Evolutionary conservation across 2,329 filamentous ascomycete genomes (phyloP).

Genomic region (Xylogone sp.): DNA sequence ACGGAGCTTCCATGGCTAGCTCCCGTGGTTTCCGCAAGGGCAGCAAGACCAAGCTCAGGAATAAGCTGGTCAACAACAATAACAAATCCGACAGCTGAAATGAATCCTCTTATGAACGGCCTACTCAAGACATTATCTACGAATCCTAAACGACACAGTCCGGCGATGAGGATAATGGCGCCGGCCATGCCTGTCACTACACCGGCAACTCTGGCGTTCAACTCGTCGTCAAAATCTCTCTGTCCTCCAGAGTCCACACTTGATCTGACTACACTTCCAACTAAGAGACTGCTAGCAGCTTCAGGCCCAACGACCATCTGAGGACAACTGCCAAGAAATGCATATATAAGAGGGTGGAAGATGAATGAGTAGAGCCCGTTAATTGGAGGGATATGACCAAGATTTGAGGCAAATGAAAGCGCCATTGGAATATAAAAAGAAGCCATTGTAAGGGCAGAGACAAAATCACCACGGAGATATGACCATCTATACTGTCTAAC

Average conservation of each 20-base stretch:
- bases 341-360: constrained; percentile 88
- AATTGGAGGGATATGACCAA: constrained; percentile 88
- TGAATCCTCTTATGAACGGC: constrained; percentile 91
- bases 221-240: constrained; percentile 55
- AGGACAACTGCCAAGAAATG: constrained; percentile 84
- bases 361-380: constrained; percentile 94
- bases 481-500: constrained; percentile 79
- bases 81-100: constrained; percentile 93
- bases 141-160: constrained; percentile 82
- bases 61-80: constrained; percentile 94
- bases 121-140: constrained; percentile 90
- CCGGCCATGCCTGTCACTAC: constrained; percentile 86
- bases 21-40: constrained; percentile 52
- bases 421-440: constrained; percentile 98
- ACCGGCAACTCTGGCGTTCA: constrained; percentile 81
- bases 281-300: constrained; percentile 85
- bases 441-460: constrained; percentile 92
- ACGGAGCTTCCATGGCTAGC: constrained; percentile 81
- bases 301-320: constrained; percentile 94
- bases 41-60: constrained; percentile 77
- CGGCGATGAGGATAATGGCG: constrained; percentile 82
- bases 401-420: constrained; percentile 85
- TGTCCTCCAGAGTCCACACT: constrained; percentile 68
- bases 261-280: constrained; percentile 79
- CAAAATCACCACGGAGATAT: constrained; percentile 80